phyloP scores from a whole-genome alignment of 805 yeast species.

The Kuraishia hungarica region DNA sequence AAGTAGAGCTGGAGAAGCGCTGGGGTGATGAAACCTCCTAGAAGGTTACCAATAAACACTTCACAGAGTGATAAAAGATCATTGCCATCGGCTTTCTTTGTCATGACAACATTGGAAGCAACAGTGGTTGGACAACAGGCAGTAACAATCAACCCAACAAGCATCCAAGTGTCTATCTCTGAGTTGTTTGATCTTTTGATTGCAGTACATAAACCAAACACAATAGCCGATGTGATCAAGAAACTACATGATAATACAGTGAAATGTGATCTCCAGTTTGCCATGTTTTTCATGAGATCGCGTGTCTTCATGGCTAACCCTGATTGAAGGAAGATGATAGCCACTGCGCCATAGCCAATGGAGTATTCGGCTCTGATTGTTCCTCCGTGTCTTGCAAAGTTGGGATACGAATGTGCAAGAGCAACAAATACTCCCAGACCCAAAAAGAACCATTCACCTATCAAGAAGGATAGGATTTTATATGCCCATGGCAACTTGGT shows the following conservation, averaged over 20 bases:
- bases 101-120: constrained; percentile 88
- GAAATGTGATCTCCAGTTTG: constrained; percentile 77
- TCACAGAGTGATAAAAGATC: constrained; percentile 72
- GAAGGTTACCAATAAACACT: constrained; percentile 74
- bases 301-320: constrained; percentile 72
- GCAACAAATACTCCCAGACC: constrained; percentile 65
- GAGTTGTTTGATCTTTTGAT: constrained; percentile 49
- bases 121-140: constrained; percentile 90
- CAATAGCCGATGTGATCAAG: constrained; percentile 53
- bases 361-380: constrained; percentile 64
- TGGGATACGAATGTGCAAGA: constrained; percentile 70
- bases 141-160: constrained; percentile 76
- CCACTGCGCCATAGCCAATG: constrained; percentile 82
- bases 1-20: constrained; percentile 68
- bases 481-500: neutral
- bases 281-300: constrained; percentile 51
- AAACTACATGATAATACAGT: constrained; percentile 63
- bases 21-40: constrained; percentile 86
- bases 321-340: constrained; percentile 66
- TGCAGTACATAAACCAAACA: constrained; percentile 67
- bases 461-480: neutral
- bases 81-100: constrained; percentile 78
- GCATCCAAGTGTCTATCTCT: constrained; percentile 64
- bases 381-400: constrained; percentile 81
- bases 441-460: constrained; percentile 66